phyloP scores from a whole-genome alignment of 2,329 filamentous ascomycete genomes.

The Trichophyton mentagrophytes region DNA sequence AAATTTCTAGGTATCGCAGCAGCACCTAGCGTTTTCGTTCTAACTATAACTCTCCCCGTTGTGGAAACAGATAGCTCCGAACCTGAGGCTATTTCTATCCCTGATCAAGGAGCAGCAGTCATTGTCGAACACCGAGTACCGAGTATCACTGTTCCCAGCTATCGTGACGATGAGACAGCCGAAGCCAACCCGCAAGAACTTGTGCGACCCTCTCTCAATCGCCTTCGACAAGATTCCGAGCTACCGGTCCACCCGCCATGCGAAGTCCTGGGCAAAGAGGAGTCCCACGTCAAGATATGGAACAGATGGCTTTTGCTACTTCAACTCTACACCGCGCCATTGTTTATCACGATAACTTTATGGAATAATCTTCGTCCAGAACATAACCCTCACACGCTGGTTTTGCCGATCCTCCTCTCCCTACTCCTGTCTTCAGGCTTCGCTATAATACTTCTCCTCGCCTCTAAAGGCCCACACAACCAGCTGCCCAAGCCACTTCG shows the following conservation, averaged over 20 bases:
- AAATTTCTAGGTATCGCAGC: conserved; percentile 69
- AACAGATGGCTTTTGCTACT: conserved; percentile 80
- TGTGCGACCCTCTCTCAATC: neutral
- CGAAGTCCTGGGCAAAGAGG: conserved; percentile 16
- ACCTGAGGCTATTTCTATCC: conserved; percentile 17
- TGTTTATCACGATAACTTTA: conserved; percentile 66
- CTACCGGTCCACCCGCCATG: conserved; percentile 24
- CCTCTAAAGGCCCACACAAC: conserved; percentile 38
- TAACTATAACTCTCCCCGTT: conserved; percentile 83
- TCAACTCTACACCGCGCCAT: conserved; percentile 74
- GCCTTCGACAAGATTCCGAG: conserved; percentile 26
- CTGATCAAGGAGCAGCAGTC: neutral
- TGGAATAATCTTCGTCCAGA: conserved; percentile 48
- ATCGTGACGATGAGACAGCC: neutral
- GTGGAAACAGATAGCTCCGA: conserved; percentile 56
- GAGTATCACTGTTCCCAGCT: neutral
- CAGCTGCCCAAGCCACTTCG: conserved; percentile 59
- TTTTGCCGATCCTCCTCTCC: conserved; percentile 49
- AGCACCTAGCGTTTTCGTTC: conserved; percentile 76
- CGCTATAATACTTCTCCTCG: conserved; percentile 54
- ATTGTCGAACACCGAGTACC: neutral
- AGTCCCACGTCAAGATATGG: conserved; percentile 48
- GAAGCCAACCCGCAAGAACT: neutral
- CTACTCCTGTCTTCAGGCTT: conserved; percentile 56
- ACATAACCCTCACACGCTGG: conserved; percentile 39